Evolutionary conservation across 1,284 basidiomycete genomes (phyloP).

Genomic region (Moesziomyces aphidis): DNA sequence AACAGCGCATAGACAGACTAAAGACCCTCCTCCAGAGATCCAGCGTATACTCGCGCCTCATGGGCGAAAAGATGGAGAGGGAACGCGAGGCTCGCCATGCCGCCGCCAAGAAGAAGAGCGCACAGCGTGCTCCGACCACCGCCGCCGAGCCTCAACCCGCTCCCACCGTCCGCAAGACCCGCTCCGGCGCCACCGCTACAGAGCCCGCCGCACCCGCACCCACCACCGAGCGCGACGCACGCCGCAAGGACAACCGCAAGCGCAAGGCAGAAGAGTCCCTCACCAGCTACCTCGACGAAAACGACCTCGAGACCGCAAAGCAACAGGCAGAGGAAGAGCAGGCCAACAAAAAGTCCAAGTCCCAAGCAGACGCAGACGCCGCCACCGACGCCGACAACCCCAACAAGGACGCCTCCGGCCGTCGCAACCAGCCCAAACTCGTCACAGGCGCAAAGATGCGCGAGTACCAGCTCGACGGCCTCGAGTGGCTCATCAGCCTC

Average conservation of each 20-base stretch:
- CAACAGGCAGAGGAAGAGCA: conserved; percentile 18
- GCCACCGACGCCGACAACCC: conserved; percentile 52
- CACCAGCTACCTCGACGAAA: conserved; percentile 50
- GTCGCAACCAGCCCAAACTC: conserved; percentile 76
- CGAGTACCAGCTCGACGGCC: conserved; percentile 89
- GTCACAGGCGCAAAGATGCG: conserved; percentile 87
- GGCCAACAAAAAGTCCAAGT: conserved; percentile 53
- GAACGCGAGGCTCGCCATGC: conserved; percentile 40
- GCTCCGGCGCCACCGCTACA: conserved; percentile 15
- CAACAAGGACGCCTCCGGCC: conserved; percentile 16
- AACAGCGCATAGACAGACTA: conserved; percentile 59
- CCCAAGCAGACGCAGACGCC: conserved; percentile 75
- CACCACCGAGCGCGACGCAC: conserved; percentile 14
- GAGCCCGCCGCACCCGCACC: conserved; percentile 13
- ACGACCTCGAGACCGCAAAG: conserved; percentile 49
- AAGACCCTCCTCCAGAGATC: conserved; percentile 62
- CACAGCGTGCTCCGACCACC: conserved; percentile 2
- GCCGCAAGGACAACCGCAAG: conserved; percentile 35
- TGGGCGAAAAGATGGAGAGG: conserved; percentile 64
- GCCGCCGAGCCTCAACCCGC: conserved; percentile 20
- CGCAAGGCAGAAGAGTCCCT: conserved; percentile 39
- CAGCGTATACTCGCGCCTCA: conserved; percentile 63
- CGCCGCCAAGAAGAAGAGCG: conserved; percentile 9
- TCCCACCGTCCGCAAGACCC: conserved; percentile 32
- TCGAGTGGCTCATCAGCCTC: conserved; percentile 97